A percentile compares a stretch with the other conserved stretches of the same genome.
phyloP scores from a whole-genome alignment of 805 yeast species.

The Yarrowia osloensis region DNA sequence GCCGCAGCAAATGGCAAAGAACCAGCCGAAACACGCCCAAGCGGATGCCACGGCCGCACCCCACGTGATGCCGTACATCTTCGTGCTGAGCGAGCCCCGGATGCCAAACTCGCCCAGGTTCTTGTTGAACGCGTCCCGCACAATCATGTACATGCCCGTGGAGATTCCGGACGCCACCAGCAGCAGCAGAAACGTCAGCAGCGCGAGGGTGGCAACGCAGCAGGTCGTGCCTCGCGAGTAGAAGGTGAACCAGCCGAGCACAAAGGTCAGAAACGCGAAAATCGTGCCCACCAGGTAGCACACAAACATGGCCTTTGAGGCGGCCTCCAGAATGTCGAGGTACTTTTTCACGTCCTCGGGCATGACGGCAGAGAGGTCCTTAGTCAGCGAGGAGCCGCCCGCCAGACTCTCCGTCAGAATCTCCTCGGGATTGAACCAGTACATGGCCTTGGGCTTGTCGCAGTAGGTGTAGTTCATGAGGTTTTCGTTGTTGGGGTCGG shows the following conservation, averaged over 20 bases:
- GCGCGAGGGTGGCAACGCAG: slow-evolving; percentile 50
- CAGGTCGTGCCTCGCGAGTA: slow-evolving; percentile 51
- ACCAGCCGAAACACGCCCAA: slow-evolving; percentile 48
- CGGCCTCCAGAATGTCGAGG: slow-evolving; percentile 48
- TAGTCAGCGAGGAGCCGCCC: slow-evolving; percentile 51
- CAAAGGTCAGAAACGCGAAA: slow-evolving; percentile 43
- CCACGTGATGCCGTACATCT: slow-evolving; percentile 66
- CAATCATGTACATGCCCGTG: slow-evolving; percentile 60
- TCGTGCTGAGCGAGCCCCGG: slow-evolving; percentile 51
- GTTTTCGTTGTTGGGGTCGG: slow-evolving; percentile 36
- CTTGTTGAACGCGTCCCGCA: slow-evolving; percentile 55
- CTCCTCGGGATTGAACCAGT: slow-evolving; percentile 55
- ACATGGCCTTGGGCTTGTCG: slow-evolving; percentile 56
- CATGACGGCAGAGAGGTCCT: slow-evolving; percentile 45
- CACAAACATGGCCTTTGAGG: slow-evolving; percentile 62
- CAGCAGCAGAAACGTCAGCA: slow-evolving; percentile 41
- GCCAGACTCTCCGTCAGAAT: slow-evolving; percentile 39
- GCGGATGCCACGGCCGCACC: slow-evolving; percentile 55
- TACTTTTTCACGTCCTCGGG: slow-evolving; percentile 58
- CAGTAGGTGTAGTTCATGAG: slow-evolving; percentile 51
- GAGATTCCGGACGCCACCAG: slow-evolving; percentile 55
- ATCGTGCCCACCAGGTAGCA: slow-evolving; percentile 54
- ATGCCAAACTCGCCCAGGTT: slow-evolving; percentile 55
- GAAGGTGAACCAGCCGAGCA: slow-evolving; percentile 51
- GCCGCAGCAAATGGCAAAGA: slow-evolving; percentile 50